Evolutionary conservation across 2,329 filamentous ascomycete species (phyloP), one percentile per base, ranked within the genome.

Genomic region (Pseudogymnoascus sp.): DNA sequence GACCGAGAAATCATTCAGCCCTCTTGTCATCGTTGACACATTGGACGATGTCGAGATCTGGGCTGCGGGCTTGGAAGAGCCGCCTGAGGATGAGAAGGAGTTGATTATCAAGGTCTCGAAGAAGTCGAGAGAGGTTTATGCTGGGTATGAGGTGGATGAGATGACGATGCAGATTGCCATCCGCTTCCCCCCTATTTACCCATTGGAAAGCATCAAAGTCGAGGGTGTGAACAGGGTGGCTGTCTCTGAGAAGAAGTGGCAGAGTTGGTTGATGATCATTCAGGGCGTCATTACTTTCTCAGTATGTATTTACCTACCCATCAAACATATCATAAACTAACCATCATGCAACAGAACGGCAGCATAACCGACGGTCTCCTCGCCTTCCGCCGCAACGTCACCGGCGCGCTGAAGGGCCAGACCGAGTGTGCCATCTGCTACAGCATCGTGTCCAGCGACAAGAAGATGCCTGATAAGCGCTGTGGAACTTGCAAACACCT

Each of bases 371-470:
- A 97, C 68, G 94, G 92, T 1, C 78, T 99, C 31, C 81, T 87
- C 10, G 87, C 90, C 7, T 97, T 96, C 80, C 86, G 89, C 66
- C 85, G 87, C 65, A 97, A 97, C 73, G 87, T 99, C 10, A 84
- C 87, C 12, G 90, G 91, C 1, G 90, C 90, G 3, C 81, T 99
- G 67, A 94, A 96, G 77, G 94, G 92, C 36, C 92, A 97, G 75
- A 89, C 84, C 18, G 94, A 99, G 74, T 99, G 94, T 72, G 91
- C 94, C 8, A 97, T 97, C 72, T 97, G 93, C 79, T 97, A 97
- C 78, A 92, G 87, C 64, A 92, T 99, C 71, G 90, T 99, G 66
- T 90, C 90, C 15, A 85, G 84, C 6, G 92, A 97, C 73, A 90
- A 90, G 79, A 88, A 89, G 74, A 85, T 96, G 73, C 94, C 94